A percentile compares a stretch with the other conserved stretches of the same genome.
phyloP scores from a whole-genome alignment of 2,329 filamentous ascomycete genomes.

The Hypoxylon sp. region DNA sequence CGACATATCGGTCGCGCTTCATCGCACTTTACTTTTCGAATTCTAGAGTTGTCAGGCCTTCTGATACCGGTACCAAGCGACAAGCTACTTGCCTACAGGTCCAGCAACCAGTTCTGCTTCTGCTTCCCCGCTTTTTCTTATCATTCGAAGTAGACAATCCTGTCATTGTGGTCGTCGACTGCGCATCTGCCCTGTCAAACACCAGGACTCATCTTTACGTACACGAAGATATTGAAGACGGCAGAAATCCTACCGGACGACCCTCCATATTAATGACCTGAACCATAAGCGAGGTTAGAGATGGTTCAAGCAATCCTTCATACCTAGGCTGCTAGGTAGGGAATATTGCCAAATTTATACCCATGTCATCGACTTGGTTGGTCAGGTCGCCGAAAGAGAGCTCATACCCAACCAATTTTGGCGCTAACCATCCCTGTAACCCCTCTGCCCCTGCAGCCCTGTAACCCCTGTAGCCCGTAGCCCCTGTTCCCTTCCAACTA shows the following conservation, averaged over 20 bases:
- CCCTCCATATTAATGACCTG: not conserved
- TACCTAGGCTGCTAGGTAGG: too few species aligned
- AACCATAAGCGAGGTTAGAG: not conserved
- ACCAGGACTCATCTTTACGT: not conserved
- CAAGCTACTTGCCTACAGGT: not conserved
- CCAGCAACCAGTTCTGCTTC: not conserved
- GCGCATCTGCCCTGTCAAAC: not conserved
- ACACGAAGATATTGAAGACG: too few species aligned
- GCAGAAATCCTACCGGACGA: not conserved
- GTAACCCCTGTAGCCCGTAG: too few species aligned
- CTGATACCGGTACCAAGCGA: not conserved
- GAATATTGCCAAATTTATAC: not conserved
- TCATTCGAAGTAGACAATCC: not conserved
- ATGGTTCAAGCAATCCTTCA: not conserved
- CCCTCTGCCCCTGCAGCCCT: too few species aligned
- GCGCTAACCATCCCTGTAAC: not conserved
- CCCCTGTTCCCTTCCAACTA: not conserved
- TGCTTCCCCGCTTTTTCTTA: not conserved
- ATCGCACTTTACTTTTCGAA: conserved; percentile 1
- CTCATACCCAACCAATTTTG: not conserved
- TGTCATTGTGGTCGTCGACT: not conserved
- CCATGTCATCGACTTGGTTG: not conserved
- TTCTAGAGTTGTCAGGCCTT: not conserved
- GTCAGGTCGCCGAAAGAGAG: not conserved
- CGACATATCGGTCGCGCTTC: not conserved